Evolutionary conservation across 257 asterid genomes (phyloP).

Genomic region (Nemophila menziesii): DNA sequence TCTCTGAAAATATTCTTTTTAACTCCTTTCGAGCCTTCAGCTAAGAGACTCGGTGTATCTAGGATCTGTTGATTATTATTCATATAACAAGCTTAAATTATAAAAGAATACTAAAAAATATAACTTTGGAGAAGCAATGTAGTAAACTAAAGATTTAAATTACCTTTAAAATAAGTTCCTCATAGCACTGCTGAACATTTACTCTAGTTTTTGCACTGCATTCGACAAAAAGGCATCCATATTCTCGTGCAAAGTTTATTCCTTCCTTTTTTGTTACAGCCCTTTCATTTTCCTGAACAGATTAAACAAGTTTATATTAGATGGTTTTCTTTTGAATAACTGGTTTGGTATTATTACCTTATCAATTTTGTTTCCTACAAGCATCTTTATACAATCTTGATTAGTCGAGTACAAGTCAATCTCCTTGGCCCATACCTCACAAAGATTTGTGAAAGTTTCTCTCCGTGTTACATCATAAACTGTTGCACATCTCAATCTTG

Average conservation of each 20-base stretch:
- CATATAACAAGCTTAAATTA: background rate
- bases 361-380: conserved; percentile 9
- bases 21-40: conserved; percentile 1
- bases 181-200: conserved; percentile 13
- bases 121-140: background rate
- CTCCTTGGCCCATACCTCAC: conserved; percentile 7
- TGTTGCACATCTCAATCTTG: background rate
- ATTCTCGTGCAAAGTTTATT: conserved; percentile 9
- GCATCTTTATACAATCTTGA: conserved; percentile 9
- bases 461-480: conserved; percentile 8
- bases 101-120: background rate
- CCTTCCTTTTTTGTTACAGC: conserved; percentile 14
- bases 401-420: conserved; percentile 6
- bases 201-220: conserved; percentile 14
- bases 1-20: conserved; percentile 4
- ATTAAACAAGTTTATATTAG: background rate
- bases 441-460: conserved; percentile 8
- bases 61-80: conserved; percentile 3
- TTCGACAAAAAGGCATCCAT: conserved; percentile 12
- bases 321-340: background rate
- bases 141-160: background rate
- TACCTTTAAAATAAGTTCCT: conserved; percentile 13
- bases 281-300: conserved; percentile 11
- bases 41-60: conserved; percentile 9
- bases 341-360: background rate